Conservation (phyloP, 2,329 filamentous ascomycete genomes). For the Ophiostoma tasmaniense region DNA sequence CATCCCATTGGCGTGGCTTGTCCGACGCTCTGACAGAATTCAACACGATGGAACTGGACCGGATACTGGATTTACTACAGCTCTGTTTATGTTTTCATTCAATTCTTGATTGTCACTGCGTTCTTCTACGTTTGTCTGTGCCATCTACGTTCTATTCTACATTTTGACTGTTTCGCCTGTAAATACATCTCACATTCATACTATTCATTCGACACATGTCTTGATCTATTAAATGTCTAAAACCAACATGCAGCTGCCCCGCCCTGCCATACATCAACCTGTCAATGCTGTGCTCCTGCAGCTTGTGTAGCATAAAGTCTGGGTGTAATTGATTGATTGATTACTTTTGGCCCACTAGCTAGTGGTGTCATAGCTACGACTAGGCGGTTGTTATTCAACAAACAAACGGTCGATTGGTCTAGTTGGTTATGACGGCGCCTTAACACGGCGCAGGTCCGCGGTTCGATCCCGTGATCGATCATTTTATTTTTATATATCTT, state of each 20-base stretch:
- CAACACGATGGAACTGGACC: conserved; percentile 11
- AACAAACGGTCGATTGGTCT: conserved; percentile 6
- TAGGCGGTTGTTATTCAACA: background rate
- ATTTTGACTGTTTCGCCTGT: background rate
- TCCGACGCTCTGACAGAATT: conserved; percentile 1
- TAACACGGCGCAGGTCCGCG: conserved; percentile 10
- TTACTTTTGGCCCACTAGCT: background rate
- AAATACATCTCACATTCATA: background rate
- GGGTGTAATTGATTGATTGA: background rate
- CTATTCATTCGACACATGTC: background rate
- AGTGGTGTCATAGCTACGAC: background rate
- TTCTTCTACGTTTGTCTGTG: background rate
- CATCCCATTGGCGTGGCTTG: background rate
- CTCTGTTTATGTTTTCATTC: background rate
- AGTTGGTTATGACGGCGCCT: conserved; percentile 10
- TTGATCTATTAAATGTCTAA: background rate
- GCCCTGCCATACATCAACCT: conserved; percentile 5
- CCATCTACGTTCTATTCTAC: background rate
- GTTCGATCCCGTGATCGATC: conserved; percentile 11
- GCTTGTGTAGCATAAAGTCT: background rate
- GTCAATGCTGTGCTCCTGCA: conserved; percentile 4
- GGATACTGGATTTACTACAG: background rate
- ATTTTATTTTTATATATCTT: no score
- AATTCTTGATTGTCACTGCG: background rate
- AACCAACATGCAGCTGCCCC: background rate